Percentiles rank a stretch among this genome's conserved stretches.
Conservation (phyloP, 108 stramenopile species). For the Pseudonitzschia delicatissima region DNA sequence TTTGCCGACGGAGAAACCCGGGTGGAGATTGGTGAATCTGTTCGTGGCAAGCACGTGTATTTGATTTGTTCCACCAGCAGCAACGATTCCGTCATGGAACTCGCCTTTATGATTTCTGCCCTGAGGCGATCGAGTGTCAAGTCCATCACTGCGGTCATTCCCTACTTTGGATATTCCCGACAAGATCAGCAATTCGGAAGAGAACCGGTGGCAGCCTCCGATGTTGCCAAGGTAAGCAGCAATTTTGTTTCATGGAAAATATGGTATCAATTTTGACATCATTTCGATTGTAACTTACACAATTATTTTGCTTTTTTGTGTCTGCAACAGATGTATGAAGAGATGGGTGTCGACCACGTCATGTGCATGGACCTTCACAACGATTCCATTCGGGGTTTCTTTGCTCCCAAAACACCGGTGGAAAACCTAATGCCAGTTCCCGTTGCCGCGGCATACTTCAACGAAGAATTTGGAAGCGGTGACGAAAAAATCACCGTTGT, state of each 20-base stretch:
- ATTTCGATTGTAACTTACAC: neutral
- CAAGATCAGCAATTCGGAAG: slow-evolving; percentile 68
- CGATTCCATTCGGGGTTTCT: slow-evolving; percentile 70
- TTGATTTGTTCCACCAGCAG: slow-evolving; percentile 68
- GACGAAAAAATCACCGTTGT: slow-evolving; percentile 70
- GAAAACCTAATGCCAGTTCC: slow-evolving; percentile 84
- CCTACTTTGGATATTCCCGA: slow-evolving; percentile 86
- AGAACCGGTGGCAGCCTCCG: slow-evolving; percentile 84
- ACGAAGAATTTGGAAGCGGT: slow-evolving; percentile 61
- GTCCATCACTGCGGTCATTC: slow-evolving; percentile 78
- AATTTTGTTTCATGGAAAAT: neutral
- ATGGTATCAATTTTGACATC: neutral
- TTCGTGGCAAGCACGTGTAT: slow-evolving; percentile 82
- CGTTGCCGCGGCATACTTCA: slow-evolving; percentile 88
- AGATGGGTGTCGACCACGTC: slow-evolving; percentile 86
- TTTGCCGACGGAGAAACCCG: slow-evolving; percentile 82
- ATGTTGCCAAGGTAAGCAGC: slow-evolving; percentile 56
- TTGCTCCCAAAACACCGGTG: slow-evolving; percentile 65
- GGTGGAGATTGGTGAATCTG: slow-evolving; percentile 58
- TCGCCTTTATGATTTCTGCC: slow-evolving; percentile 70
- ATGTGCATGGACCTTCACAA: slow-evolving; percentile 86
- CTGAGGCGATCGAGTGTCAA: slow-evolving; percentile 76
- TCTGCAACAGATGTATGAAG: slow-evolving; percentile 54
- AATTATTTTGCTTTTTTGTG: neutral
- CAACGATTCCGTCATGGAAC: slow-evolving; percentile 74